Conservation (phyloP, 306 rosid species). For the Prosopis cineraria region DNA sequence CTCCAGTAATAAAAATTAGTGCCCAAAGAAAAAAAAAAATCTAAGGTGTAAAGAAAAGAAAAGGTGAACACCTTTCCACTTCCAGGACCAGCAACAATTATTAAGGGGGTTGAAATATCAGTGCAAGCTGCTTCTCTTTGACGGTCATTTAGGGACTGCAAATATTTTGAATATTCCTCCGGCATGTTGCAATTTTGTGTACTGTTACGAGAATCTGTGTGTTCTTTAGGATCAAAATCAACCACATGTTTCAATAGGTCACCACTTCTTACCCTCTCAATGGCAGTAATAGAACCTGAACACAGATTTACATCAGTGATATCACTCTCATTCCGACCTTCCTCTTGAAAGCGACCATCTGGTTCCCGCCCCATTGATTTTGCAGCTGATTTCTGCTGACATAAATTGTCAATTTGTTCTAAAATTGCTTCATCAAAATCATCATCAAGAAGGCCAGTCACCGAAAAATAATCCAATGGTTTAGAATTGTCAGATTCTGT, state of each 20-base stretch:
- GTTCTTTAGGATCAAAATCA: conserved; percentile 32
- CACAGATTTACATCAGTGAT: conserved; percentile 7
- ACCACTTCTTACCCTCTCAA: conserved; percentile 34
- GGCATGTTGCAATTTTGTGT: conserved; percentile 56
- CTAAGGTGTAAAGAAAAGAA: background rate
- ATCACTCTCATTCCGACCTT: conserved; percentile 30
- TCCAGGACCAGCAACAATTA: conserved; percentile 97
- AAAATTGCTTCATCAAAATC: conserved; percentile 72
- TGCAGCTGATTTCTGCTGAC: conserved; percentile 55
- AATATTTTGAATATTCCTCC: conserved; percentile 66
- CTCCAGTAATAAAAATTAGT: conserved; percentile 27
- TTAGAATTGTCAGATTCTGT: conserved; percentile 37
- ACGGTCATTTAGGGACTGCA: conserved; percentile 70
- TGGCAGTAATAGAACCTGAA: conserved; percentile 21
- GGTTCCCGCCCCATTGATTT: conserved; percentile 35
- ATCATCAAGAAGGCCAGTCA: conserved; percentile 47
- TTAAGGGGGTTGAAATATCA: conserved; percentile 74
- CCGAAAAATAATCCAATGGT: conserved; percentile 39
- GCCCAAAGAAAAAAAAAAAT: conserved; percentile 19
- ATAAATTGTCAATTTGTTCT: conserved; percentile 68
- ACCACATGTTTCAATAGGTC: conserved; percentile 32
- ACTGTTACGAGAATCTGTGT: conserved; percentile 32
- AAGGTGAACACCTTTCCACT: conserved; percentile 78
- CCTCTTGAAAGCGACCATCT: conserved; percentile 8
- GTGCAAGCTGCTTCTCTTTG: conserved; percentile 90